Evolutionary conservation across 1,284 basidiomycete species (phyloP), one percentile per base, ranked within the genome.

Genomic region (Papiliotrema flavescens): DNA sequence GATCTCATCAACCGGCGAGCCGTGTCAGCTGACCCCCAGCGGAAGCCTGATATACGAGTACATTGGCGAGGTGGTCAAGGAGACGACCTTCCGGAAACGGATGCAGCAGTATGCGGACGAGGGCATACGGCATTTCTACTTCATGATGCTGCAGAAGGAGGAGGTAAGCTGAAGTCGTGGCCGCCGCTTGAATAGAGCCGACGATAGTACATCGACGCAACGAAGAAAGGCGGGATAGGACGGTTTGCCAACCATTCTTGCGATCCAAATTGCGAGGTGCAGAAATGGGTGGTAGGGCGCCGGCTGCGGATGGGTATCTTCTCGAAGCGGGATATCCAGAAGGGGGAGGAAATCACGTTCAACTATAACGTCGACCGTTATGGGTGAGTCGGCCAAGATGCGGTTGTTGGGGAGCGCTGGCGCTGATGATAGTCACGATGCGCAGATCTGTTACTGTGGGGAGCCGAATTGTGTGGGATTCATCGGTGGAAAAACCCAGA

Each of bases 311-410:
- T 98, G 96, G 95, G 95, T 47, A 98, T 99, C 65, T 99, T 98
- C 70, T 86, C 95, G 23, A 94, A 89, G 70, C 83, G 95, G 55
- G 75, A 83, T 58, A 89, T 98, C 63, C 75, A 81, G 69, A 83
- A 84, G 69, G 78, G 91, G 60, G 96, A 98, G 72, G 96, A 99
- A 77, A 79, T 99, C 60, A 98, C 95, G 0, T 99, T 98, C 81
- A 98, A 99, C 77, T 99, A 99, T 76, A 99, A 98, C 70, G 96
- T 98, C 44, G 96, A 98, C 75, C 89, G 96, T 56, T 99, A 98
- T 73, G 95, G 95, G 90, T 93, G 60, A 55, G 87, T 80, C 7
- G 24, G 20, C 24, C 32, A 11, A 8, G 15, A 9, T 3, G 17
- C 17, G 9, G 23, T 41, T 14, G 40, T 32, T 39, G 11, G 40